Base-by-base conservation (phyloP, 2,329 filamentous ascomycete genomes). In the Cucurbitaria berberidis region DNA sequence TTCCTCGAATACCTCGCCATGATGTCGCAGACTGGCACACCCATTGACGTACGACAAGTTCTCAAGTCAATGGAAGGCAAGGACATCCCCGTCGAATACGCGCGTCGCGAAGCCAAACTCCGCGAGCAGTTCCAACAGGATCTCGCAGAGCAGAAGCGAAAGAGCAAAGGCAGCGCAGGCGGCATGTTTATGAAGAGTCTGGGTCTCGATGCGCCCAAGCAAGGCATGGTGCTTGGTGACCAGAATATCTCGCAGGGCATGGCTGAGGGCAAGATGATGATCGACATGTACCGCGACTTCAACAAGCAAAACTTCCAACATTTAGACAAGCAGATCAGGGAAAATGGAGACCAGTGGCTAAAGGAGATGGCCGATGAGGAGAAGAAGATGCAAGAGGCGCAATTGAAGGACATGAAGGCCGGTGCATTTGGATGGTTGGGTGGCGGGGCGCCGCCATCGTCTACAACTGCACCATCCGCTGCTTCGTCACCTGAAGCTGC, bases 1-100 rank as follows among this genome's bases (percentile, higher is more conserved):
- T 97, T 99, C 86, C 87, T 99, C 58, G 95, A 99, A 79, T 98
- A 97, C 77, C 86, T 99, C 61, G 91, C 92, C 62, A 95, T 92
- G 18, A 96, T 98, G 90, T 66, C 66, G 34, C 64, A 69, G 41
- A 67, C 68, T 21, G 89, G 92, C 61, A 55, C 60, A 34, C 90
- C 91, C 66, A 82, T 87, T 46, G 95, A 99, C 68, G 90, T 96
- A 13, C 90, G 95, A 63, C 87, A 89, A 67, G 88, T 95, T 3
- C 78, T 97, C 72, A 91, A 90, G 78, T 93, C 90, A 0, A 96
- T 96, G 68, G 87, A 96, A 50, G 93, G 92, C 74, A 91, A 88
- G 71, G 84, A 93, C 67, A 96, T 99, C 51, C 91, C 95, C 4
- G 84, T 84, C 10, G 95, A 99, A 74, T 99, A 98, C 68, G 89